phyloP scores from a whole-genome alignment of 352 stramenopile genomes.

The Phytopythium ostracodes region DNA sequence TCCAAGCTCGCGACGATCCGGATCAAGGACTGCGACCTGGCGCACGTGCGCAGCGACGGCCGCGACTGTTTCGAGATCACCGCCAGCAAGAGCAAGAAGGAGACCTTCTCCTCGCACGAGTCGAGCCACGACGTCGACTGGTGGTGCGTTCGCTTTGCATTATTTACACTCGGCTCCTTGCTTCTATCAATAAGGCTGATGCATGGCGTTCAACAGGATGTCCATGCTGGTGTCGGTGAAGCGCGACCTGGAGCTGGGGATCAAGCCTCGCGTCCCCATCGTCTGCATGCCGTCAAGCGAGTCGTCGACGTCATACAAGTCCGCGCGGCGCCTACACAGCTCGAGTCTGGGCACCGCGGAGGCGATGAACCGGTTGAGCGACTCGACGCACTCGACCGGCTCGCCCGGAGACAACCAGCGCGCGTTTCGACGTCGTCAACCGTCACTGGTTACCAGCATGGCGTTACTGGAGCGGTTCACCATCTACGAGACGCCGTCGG shows the following conservation, averaged over 20 bases:
- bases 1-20: slow-evolving; percentile 51
- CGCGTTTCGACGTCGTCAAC: slow-evolving; percentile 52
- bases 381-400: neutral
- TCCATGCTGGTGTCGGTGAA: slow-evolving; percentile 78
- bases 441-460: slow-evolving; percentile 53
- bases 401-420: neutral
- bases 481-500: slow-evolving; percentile 73
- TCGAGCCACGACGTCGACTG: slow-evolving; percentile 86
- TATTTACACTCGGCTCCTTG: no score
- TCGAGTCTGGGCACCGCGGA: slow-evolving; percentile 4
- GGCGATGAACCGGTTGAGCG: slow-evolving; percentile 2
- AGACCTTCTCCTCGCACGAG: slow-evolving; percentile 81
- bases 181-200: no score
- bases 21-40: slow-evolving; percentile 65
- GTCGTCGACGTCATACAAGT: slow-evolving; percentile 17
- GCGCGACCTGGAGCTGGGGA: slow-evolving; percentile 58
- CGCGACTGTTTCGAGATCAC: slow-evolving; percentile 81
- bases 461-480: slow-evolving; percentile 80
- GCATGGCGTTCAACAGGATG: no score
- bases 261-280: slow-evolving; percentile 56
- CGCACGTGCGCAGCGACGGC: slow-evolving; percentile 77
- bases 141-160: slow-evolving; percentile 76
- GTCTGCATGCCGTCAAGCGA: slow-evolving; percentile 48
- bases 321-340: slow-evolving; percentile 15
- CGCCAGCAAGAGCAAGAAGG: slow-evolving; percentile 62